Evolutionary conservation across 75 land plant species (phyloP).

Genomic region (Pinus albicaulis): DNA sequence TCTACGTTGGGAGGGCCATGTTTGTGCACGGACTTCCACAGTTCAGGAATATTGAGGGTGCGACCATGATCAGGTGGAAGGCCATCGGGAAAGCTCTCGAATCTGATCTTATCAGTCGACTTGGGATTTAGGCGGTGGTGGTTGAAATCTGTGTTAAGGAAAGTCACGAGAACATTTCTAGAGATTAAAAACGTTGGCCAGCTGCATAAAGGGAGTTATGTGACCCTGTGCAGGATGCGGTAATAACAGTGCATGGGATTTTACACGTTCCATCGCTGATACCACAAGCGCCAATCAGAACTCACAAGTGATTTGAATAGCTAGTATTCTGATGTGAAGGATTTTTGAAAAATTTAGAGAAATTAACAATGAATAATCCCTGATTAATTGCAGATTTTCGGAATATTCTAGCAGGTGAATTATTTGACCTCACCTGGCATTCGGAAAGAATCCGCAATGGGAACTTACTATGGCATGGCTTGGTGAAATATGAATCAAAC

Average conservation of each 20-base stretch:
- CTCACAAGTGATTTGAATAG: too few relatives aligned
- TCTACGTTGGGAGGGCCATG: slow-evolving; percentile 1
- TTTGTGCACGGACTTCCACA: slow-evolving; percentile 2
- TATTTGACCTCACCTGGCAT: too few relatives aligned
- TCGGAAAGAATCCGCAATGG: too few relatives aligned
- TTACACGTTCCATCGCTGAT: too few relatives aligned
- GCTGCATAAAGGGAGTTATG: neutral
- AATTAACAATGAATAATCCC: too few relatives aligned
- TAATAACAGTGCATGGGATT: neutral
- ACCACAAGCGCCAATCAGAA: too few relatives aligned
- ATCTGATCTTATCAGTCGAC: slow-evolving; percentile 5
- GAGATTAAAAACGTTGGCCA: neutral
- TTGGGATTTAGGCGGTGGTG: neutral
- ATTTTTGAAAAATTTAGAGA: too few relatives aligned
- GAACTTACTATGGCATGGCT: too few relatives aligned
- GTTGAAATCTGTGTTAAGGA: neutral
- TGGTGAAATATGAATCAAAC: too few relatives aligned
- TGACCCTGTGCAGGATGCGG: neutral
- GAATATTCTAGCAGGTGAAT: too few relatives aligned
- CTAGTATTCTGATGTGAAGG: too few relatives aligned
- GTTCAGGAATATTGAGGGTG: slow-evolving; percentile 13
- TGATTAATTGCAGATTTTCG: too few relatives aligned
- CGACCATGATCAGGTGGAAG: slow-evolving; percentile 13
- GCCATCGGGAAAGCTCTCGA: slow-evolving; percentile 29
- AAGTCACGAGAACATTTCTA: neutral